Evolutionary conservation across 192 early-diverging fungal genomes (phyloP), one percentile per base, ranked within the genome.

Genomic region (Umbelopsis sp.): DNA sequence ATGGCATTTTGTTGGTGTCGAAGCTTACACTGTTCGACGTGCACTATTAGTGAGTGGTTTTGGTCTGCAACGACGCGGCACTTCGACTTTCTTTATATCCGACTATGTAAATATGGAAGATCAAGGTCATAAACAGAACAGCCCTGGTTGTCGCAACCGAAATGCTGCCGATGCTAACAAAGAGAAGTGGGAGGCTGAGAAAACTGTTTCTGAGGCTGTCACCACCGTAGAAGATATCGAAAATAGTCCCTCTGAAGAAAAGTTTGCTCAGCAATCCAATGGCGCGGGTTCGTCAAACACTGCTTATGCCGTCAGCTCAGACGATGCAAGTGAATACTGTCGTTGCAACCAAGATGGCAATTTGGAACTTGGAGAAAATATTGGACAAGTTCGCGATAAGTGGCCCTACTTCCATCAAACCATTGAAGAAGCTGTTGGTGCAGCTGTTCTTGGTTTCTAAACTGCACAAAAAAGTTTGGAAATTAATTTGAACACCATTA

Each of bases 371-470:
- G 21, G 11, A 18, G 46, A 48, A 23, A 30, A 12, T 2, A 37
- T 74, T 23, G 33, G 58, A 23, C 41, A 33, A 13, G 48, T 79
- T 33, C 73, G 45, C 16, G 78, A 80, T 25, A 20, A 35, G 9
- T 75, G 70, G 35, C 74, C 69, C 6, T 76, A 66, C 68, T 80
- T 80, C 55, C 74, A 72, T 35, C 48, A 41, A 13, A 69, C 73
- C 11, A 49, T 80, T 21, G 49, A 69, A 49, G 67, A 75, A 44
- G 78, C 78, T 21, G 64, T 52, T 2, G 22, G 48, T 35, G 67
- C 78, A 30, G 74, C 74, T 61, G 55, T 61, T 35, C 55, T 61
- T 35, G 55, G 55, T 0, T 30, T 61, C 13, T 61, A n/a, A 61
- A 41, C 37, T 30, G 27, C 9, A 3, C 27, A 49, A 18, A 49